Percentiles rank a stretch among this genome's conserved stretches.
These are phyloP conservation scores for Cucurbita ficifolia DNA, from an alignment of 306 rosid species.

Conservation along the genomic window DNA sequence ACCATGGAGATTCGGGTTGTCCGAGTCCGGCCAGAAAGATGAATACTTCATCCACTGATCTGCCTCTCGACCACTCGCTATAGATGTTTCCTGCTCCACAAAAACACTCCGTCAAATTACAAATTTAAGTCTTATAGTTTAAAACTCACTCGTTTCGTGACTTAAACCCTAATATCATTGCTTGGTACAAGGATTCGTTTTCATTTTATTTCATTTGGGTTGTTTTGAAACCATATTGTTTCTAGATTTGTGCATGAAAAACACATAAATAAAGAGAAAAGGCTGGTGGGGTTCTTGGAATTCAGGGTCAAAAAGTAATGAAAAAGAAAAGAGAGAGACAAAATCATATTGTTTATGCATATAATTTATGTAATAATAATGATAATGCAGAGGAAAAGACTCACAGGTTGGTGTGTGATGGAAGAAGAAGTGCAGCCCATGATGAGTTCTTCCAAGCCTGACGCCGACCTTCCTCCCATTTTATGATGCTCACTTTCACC, in stretches of 20 bases:
- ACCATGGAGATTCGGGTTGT: conserved; percentile 73
- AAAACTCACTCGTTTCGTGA: background rate
- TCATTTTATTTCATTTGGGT: background rate
- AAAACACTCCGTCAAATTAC: background rate
- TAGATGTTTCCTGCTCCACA: conserved; percentile 48
- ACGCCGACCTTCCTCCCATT: conserved; percentile 66
- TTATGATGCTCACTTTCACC: conserved; percentile 59
- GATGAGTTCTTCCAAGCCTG: conserved; percentile 96
- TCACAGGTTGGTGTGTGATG: conserved; percentile 54
- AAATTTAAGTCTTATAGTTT: too few species aligned
- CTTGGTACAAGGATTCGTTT: too few species aligned
- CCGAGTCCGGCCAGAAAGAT: conserved; percentile 85
- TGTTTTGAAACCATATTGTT: background rate
- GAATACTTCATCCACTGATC: conserved; percentile 90
- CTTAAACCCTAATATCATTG: too few species aligned
- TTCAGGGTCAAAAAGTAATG: conserved; percentile 48
- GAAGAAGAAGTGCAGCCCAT: conserved; percentile 92
- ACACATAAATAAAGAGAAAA: background rate
- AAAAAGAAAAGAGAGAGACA: background rate
- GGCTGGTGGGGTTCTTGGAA: conserved; percentile 19
- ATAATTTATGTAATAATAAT: too few species aligned
- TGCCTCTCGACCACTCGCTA: conserved; percentile 58
- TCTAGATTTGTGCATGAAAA: conserved; percentile 4
- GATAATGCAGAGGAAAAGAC: background rate
- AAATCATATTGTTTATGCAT: too few species aligned